A percentile compares a stretch with the other conserved stretches of the same genome.
Evolutionary conservation across 805 yeast species (phyloP).

Genomic region (Wickerhamomyces sydowiorum): DNA sequence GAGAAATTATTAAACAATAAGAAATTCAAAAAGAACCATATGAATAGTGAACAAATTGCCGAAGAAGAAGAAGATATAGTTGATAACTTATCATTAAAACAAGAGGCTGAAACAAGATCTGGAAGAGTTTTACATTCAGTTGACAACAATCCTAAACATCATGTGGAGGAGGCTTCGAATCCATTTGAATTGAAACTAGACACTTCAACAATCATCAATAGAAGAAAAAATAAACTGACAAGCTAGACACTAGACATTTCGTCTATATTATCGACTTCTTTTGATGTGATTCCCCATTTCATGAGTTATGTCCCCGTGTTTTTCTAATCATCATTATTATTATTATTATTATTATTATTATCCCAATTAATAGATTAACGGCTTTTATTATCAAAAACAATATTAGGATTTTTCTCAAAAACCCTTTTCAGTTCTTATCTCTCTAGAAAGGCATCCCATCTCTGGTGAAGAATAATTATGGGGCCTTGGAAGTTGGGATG

Average conservation of each 20-base stretch:
- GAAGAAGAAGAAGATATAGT: constrained; percentile 23
- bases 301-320: not conserved
- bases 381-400: too few species aligned
- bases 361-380: too few species aligned
- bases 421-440: too few species aligned
- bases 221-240: constrained; percentile 28
- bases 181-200: constrained; percentile 31
- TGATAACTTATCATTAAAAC: constrained; percentile 6
- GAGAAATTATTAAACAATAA: constrained; percentile 14
- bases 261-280: too few species aligned
- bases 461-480: too few species aligned
- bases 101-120: constrained; percentile 13
- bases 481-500: too few species aligned
- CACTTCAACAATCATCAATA: constrained; percentile 34
- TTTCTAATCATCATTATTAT: too few species aligned
- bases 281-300: too few species aligned
- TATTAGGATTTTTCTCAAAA: too few species aligned
- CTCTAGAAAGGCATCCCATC: too few species aligned
- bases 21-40: constrained; percentile 2
- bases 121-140: constrained; percentile 12
- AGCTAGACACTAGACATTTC: constrained; percentile 4
- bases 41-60: constrained; percentile 8
- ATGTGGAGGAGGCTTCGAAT: constrained; percentile 12
- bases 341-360: too few species aligned
- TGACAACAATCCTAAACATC: not conserved